Percentiles rank a stretch among this genome's conserved stretches.
Evolutionary conservation across 148 eudicot genomes (phyloP).

Genomic region (Rhododendron simsii): DNA sequence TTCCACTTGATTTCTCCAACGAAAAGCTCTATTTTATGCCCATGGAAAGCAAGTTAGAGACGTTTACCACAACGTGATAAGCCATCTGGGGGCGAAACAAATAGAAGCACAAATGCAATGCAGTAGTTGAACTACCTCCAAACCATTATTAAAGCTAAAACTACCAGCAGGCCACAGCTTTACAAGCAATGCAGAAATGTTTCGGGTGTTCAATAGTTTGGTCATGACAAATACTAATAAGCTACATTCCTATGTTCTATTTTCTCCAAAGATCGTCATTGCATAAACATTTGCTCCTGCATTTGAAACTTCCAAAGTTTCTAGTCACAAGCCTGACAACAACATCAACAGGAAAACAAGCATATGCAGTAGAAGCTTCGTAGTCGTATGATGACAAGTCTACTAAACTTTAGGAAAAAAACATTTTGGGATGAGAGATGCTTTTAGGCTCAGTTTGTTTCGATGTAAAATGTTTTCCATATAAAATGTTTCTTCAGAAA

Average conservation of each 20-base stretch:
- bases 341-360: not conserved
- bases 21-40: slow-evolving; percentile 46
- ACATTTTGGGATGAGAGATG: too few species aligned
- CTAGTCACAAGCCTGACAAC: not conserved
- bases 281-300: not conserved
- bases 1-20: slow-evolving; percentile 59
- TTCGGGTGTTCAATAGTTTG: not conserved
- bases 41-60: not conserved
- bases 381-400: too few species aligned
- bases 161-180: not conserved
- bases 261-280: not conserved
- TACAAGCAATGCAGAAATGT: not conserved
- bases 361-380: too few species aligned
- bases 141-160: not conserved
- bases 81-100: not conserved
- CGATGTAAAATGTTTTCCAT: too few species aligned
- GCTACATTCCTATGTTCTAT: not conserved
- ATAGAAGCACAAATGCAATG: not conserved
- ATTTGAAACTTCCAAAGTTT: not conserved
- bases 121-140: not conserved
- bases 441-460: too few species aligned
- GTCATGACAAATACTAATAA: not conserved
- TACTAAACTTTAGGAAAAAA: too few species aligned
- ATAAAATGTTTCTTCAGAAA: too few species aligned
- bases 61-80: not conserved